Evolutionary conservation across 2,329 filamentous ascomycete species (phyloP).

Genomic region (Colletotrichum limetticola): DNA sequence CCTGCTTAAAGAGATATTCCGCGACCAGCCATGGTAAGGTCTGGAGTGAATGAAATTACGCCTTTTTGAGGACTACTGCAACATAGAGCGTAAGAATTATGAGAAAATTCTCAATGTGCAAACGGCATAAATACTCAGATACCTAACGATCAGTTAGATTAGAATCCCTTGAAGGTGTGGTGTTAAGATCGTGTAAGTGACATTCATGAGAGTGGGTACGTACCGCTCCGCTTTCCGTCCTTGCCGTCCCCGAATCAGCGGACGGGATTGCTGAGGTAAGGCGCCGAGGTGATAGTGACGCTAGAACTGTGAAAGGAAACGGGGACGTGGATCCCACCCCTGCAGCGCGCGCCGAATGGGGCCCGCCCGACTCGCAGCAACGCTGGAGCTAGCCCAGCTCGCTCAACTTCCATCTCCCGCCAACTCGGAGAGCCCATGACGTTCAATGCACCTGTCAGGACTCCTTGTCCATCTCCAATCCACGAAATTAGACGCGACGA

Average conservation of each 20-base stretch:
- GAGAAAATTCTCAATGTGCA: too few relatives aligned
- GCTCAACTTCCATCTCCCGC: slow-evolving; percentile 33
- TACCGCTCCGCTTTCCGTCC: not conserved
- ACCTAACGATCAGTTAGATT: not conserved
- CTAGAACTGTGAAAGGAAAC: slow-evolving; percentile 24
- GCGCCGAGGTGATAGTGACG: slow-evolving; percentile 20
- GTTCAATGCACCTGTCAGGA: slow-evolving; percentile 30
- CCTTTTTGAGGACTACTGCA: not conserved
- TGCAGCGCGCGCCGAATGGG: slow-evolving; percentile 28
- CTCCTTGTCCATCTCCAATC: slow-evolving; percentile 29
- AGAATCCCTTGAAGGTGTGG: not conserved
- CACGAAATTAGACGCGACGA: slow-evolving; percentile 23
- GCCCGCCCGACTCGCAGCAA: slow-evolving; percentile 32
- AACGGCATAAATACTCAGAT: too few relatives aligned
- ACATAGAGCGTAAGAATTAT: too few relatives aligned
- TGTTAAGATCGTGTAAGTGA: not conserved
- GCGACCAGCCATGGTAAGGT: too few relatives aligned
- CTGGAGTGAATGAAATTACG: not conserved
- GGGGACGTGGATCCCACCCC: slow-evolving; percentile 30
- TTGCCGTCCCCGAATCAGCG: not conserved
- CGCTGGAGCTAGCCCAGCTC: slow-evolving; percentile 32
- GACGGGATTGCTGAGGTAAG: slow-evolving; percentile 28
- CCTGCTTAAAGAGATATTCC: not conserved
- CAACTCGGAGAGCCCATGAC: slow-evolving; percentile 33
- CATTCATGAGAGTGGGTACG: slow-evolving; percentile 12